Conservation (phyloP, 805 yeast genomes). For the Lachancea waltii region DNA sequence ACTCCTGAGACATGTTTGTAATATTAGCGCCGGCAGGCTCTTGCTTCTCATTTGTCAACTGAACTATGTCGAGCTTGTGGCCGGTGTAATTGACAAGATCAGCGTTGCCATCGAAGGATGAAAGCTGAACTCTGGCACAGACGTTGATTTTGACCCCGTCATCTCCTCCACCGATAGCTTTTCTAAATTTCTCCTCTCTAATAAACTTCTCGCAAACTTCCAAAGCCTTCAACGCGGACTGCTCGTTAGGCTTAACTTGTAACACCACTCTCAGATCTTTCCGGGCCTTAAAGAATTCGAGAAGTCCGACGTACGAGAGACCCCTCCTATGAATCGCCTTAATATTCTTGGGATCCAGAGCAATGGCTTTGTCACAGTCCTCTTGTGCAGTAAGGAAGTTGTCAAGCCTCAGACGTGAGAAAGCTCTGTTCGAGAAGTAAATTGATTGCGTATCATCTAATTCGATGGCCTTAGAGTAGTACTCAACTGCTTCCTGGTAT, state of each 20-base stretch:
- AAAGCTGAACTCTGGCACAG: conserved; percentile 25
- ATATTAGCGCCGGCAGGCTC: conserved; percentile 24
- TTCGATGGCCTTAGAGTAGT: conserved; percentile 70
- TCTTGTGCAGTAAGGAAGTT: conserved; percentile 76
- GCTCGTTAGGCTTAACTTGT: conserved; percentile 58
- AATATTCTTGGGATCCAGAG: conserved; percentile 55
- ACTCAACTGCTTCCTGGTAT: conserved; percentile 56
- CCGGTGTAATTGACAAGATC: conserved; percentile 29
- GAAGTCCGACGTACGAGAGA: conserved; percentile 65
- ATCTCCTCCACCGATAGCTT: conserved; percentile 75
- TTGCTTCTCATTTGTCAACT: conserved; percentile 24
- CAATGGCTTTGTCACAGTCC: conserved; percentile 72
- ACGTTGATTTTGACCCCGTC: conserved; percentile 27
- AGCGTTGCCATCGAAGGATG: conserved; percentile 29
- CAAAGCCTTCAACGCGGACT: conserved; percentile 54
- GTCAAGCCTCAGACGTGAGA: conserved; percentile 80
- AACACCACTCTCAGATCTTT: conserved; percentile 61
- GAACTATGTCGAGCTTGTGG: conserved; percentile 24
- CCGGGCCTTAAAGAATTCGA: conserved; percentile 69
- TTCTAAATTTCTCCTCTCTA: conserved; percentile 72
- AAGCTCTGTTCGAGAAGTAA: conserved; percentile 81
- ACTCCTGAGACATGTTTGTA: conserved; percentile 44
- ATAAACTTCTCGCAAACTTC: conserved; percentile 59
- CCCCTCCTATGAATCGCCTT: conserved; percentile 90
- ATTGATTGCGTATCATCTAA: conserved; percentile 52